Conservation (phyloP, 1,284 basidiomycete species). For the Cutaneotrichosporon sp. region DNA sequence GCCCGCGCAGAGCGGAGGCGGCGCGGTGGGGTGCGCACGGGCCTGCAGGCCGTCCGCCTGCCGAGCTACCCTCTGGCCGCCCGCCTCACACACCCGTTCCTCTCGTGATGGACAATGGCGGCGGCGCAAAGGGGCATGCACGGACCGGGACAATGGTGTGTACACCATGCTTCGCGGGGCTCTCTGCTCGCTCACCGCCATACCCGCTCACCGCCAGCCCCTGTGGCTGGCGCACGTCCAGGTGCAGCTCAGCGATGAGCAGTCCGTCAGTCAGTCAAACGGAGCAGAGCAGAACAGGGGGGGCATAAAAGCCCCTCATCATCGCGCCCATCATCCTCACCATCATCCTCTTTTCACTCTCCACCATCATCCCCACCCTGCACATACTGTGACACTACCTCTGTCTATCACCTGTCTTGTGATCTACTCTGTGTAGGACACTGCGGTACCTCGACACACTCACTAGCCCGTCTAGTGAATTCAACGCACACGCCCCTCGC, state of each 20-base stretch:
- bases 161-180: background rate
- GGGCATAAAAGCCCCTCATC: background rate
- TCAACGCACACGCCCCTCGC: background rate
- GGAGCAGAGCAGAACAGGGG: too few species aligned
- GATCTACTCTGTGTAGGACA: background rate
- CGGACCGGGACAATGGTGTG: conserved; percentile 1
- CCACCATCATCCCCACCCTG: background rate
- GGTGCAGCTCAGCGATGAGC: background rate
- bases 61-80: background rate
- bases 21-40: background rate
- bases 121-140: background rate
- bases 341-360: background rate
- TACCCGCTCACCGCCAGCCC: too few species aligned
- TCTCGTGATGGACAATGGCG: background rate
- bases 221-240: background rate
- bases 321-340: background rate
- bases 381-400: background rate
- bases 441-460: background rate
- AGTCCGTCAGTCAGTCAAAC: background rate
- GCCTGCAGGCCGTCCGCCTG: background rate
- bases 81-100: background rate
- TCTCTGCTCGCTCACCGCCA: too few species aligned
- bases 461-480: background rate
- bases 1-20: background rate
- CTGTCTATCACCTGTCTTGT: background rate